Percentiles rank a stretch among this genome's conserved stretches.
phyloP scores from a whole-genome alignment of 1,139 yeast species.

The Yamadazyma membranifaciens region DNA sequence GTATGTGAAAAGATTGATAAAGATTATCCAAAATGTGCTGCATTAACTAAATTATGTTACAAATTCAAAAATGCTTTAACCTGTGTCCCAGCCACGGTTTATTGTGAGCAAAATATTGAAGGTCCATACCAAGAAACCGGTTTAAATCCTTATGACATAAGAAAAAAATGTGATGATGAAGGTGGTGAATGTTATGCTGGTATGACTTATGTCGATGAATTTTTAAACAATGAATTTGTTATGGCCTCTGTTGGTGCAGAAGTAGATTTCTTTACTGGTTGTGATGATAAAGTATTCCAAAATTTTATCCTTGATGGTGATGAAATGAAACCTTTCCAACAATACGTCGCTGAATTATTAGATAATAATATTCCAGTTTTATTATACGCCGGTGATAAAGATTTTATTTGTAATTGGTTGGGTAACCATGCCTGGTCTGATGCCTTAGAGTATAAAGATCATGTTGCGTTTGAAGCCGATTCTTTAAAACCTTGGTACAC shows the following conservation, averaged over 20 bases:
- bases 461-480: conserved; percentile 45
- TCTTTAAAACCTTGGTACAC: conserved; percentile 43
- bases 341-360: conserved; percentile 60
- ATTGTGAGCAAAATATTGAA: conserved; percentile 74
- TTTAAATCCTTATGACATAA: conserved; percentile 88
- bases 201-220: conserved; percentile 32
- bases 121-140: conserved; percentile 54
- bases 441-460: conserved; percentile 62
- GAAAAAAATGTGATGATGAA: conserved; percentile 75
- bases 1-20: conserved; percentile 56
- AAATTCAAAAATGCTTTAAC: conserved; percentile 72
- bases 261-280: conserved; percentile 77
- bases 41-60: conserved; percentile 79
- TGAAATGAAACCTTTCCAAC: conserved; percentile 84
- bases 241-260: conserved; percentile 88
- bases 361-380: conserved; percentile 65
- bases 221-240: conserved; percentile 34
- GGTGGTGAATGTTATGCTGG: conserved; percentile 63
- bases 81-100: conserved; percentile 88
- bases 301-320: conserved; percentile 84
- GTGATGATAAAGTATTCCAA: conserved; percentile 80
- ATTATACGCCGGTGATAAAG: conserved; percentile 84
- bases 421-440: conserved; percentile 82
- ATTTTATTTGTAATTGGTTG: conserved; percentile 82
- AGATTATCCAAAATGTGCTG: conserved; percentile 76